Base-by-base conservation (phyloP, 768 basidiomycete genomes). In the Pleurotus tuoliensis region DNA sequence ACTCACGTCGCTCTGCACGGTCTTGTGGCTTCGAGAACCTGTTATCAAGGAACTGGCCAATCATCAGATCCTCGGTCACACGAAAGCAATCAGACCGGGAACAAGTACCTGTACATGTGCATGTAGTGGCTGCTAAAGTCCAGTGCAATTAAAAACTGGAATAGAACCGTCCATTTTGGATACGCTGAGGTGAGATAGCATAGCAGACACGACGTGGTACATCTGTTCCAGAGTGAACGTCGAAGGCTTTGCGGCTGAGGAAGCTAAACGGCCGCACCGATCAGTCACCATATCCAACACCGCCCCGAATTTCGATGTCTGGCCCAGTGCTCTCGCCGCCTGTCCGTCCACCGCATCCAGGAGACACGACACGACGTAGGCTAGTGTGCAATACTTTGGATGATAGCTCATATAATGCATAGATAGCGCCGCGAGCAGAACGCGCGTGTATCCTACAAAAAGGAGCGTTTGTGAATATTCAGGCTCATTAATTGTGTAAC, bases 231-330 rank as follows among this genome's bases (percentile, higher is more conserved):
- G 9, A 38, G 12, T 54, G 51, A 47, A 27, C 24, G 39, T 40
- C 27, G 48, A 27, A n/a, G n/a, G 18, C 2, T 50, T 24, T 22
- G 27, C 16, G 48, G 16, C 27, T 20, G 13, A 30, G 54, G n/a
- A n/a, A 34, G 24, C 6, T 27, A 16, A 59, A 58, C 37, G 53
- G 30, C 54, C 86, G 61, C 61, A 96, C 94, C 96, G 78, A 71
- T 99, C 97, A 5, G 97, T 98, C 41, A 99, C 96, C 97, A 99
- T 99, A 72, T 99, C 97, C 64, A 99, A 74, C 44, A 98, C 96
- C 3, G 94, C 94, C 20, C 97, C 97, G 71, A 98, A 98, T 74
- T 96, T 95, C 55, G 91, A 94, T 4, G 93, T 89, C 73, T 99
- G 95, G 9, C 85, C 86, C 41, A 97, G 75, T 0, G 86, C 84